Conservation (phyloP, 768 basidiomycete species). For the Gyrodon lividus region DNA sequence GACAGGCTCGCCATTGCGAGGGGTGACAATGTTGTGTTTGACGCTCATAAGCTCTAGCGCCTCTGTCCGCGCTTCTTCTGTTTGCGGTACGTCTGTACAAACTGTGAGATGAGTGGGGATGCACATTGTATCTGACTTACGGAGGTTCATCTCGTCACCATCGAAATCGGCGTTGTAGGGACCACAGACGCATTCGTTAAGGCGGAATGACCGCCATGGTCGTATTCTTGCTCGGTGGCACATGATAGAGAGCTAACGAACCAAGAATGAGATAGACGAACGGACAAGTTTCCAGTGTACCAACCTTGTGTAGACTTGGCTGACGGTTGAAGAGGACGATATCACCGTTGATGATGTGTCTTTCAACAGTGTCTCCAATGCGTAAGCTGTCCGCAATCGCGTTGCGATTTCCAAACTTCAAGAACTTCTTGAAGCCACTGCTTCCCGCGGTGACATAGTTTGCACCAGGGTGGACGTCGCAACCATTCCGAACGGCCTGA, state of each 20-base stretch:
- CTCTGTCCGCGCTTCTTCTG: conserved; percentile 96
- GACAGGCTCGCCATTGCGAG: conserved; percentile 97
- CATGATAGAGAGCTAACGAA: conserved; percentile 90
- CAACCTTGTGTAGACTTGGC: conserved; percentile 92
- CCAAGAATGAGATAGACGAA: conserved; percentile 5
- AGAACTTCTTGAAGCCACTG: conserved; percentile 79
- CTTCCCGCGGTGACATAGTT: conserved; percentile 87
- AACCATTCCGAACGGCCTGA: conserved; percentile 81
- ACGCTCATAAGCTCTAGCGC: conserved; percentile 97
- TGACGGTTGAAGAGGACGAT: conserved; percentile 98
- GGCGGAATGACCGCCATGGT: conserved; percentile 94
- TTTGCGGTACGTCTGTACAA: conserved; percentile 88
- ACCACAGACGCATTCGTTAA: conserved; percentile 99
- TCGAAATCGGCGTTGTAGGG: conserved; percentile 99
- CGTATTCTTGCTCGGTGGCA: conserved; percentile 95
- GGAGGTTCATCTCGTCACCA: conserved; percentile 99
- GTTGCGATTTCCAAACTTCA: conserved; percentile 81
- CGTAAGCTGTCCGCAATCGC: conserved; percentile 79
- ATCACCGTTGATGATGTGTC: conserved; percentile 94
- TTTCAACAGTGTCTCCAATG: conserved; percentile 90
- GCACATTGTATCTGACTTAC: conserved; percentile 45
- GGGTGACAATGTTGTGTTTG: conserved; percentile 95
- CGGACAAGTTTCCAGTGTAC: conserved; percentile 3
- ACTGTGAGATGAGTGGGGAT: conserved; percentile 2
- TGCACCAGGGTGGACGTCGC: conserved; percentile 91